These are phyloP conservation scores for Fusarium austroafricanum DNA, from an alignment of 2,329 filamentous ascomycete genomes.

Conservation along the genomic window DNA sequence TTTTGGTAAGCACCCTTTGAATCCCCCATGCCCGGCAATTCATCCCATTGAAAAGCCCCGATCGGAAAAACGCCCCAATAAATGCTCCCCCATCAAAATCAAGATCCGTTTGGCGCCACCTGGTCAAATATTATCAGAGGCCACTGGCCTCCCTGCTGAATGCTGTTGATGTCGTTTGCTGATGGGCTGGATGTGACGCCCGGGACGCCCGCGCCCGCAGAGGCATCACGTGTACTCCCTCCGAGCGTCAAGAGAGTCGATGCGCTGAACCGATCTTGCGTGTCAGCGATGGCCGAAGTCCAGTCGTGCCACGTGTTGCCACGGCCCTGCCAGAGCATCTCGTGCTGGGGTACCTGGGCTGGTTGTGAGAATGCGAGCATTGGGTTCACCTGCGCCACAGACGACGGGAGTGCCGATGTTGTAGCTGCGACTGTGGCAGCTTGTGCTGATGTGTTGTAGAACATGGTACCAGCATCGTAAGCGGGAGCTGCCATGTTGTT, in stretches of 20 bases:
- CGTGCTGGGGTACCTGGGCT: constrained; percentile 48
- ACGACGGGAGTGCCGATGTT: constrained; percentile 37
- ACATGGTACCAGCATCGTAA: constrained; percentile 48
- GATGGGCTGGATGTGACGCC: constrained; percentile 31
- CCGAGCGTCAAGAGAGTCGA: constrained; percentile 62
- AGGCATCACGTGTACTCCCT: constrained; percentile 42
- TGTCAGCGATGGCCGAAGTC: constrained; percentile 63
- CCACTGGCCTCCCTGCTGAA: constrained; percentile 48
- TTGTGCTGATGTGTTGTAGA: constrained; percentile 45
- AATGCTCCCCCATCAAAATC: constrained; percentile 37
- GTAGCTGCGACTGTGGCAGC: constrained; percentile 33
- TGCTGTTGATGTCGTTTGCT: constrained; percentile 45
- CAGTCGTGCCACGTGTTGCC: constrained; percentile 66
- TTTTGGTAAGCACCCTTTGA: constrained; percentile 7
- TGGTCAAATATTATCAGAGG: constrained; percentile 50
- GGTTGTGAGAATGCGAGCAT: constrained; percentile 56
- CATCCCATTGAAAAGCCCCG: constrained; percentile 14
- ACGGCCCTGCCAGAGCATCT: constrained; percentile 51
- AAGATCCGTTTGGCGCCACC: constrained; percentile 41
- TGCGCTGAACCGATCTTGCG: constrained; percentile 62
- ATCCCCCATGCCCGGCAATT: constrained; percentile 5
- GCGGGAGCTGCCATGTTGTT: constrained; percentile 34
- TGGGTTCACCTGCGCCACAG: constrained; percentile 50
- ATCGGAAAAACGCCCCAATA: constrained; percentile 28
- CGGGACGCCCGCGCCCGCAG: constrained; percentile 27